Evolutionary conservation across 179 eudicot genomes (phyloP).

Genomic region (Vitellaria paradoxa): DNA sequence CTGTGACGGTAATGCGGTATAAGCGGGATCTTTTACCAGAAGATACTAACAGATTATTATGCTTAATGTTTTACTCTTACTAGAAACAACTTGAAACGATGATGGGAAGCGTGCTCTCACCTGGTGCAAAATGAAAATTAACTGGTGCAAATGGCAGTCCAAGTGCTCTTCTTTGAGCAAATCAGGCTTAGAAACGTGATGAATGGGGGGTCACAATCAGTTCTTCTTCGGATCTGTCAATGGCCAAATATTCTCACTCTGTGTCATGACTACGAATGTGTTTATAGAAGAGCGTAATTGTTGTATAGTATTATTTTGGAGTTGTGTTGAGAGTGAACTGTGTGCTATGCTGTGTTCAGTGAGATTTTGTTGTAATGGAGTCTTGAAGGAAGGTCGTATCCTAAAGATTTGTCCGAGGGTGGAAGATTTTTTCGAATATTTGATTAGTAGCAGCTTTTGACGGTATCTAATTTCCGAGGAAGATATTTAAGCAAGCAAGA

Average conservation of each 20-base stretch:
- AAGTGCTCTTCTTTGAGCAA: conserved; percentile 92
- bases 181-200: conserved; percentile 86
- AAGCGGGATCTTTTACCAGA: no score
- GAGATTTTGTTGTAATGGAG: background rate
- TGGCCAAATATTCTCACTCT: conserved; percentile 63
- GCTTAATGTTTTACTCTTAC: no score
- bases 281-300: conserved; percentile 1
- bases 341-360: conserved; percentile 8
- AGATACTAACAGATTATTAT: no score
- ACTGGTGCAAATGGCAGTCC: conserved; percentile 97
- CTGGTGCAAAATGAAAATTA: conserved; percentile 92
- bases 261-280: conserved; percentile 41
- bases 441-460: background rate
- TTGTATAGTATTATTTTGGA: background rate
- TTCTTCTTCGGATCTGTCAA: conserved; percentile 69
- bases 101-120: conserved; percentile 97
- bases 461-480: background rate
- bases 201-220: conserved; percentile 69
- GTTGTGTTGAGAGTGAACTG: background rate
- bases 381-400: background rate
- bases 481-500: background rate
- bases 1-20: no score
- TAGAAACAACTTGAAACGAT: no score
- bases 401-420: background rate
- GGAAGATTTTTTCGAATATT: background rate